Percentiles rank a stretch among this genome's conserved stretches.
Conservation (phyloP, 2,329 filamentous ascomycete species). For the Ceratocystis diversiconidia region DNA sequence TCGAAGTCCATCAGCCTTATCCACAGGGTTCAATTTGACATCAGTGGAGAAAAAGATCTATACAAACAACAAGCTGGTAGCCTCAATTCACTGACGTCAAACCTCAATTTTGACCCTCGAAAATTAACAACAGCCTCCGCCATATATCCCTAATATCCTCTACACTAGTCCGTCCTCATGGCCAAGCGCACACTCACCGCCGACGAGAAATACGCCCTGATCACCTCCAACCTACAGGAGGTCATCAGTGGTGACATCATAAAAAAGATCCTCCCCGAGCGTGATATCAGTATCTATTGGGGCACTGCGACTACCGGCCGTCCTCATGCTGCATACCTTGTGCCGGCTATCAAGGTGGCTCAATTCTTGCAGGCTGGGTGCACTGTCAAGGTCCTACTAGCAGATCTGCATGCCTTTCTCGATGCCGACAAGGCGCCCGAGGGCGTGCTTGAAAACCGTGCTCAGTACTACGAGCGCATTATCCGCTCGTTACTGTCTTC, state of each 20-base stretch:
- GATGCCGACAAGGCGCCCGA: slow-evolving; percentile 77
- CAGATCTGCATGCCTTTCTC: slow-evolving; percentile 63
- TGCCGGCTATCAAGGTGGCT: slow-evolving; percentile 77
- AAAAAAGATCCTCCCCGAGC: slow-evolving; percentile 54
- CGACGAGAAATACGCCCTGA: slow-evolving; percentile 57
- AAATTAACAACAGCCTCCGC: background rate
- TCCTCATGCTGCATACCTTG: slow-evolving; percentile 81
- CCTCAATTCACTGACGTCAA: background rate
- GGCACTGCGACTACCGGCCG: slow-evolving; percentile 75
- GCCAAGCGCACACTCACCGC: slow-evolving; percentile 26
- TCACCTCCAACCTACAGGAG: slow-evolving; percentile 69
- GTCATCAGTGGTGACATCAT: slow-evolving; percentile 74
- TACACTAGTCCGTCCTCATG: slow-evolving; percentile 16
- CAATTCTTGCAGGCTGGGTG: slow-evolving; percentile 76
- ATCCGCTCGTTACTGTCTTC: slow-evolving; percentile 64
- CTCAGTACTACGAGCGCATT: slow-evolving; percentile 66
- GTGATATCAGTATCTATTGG: slow-evolving; percentile 74
- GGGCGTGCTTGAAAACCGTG: slow-evolving; percentile 70
- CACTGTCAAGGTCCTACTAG: slow-evolving; percentile 64
- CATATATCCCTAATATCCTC: background rate
- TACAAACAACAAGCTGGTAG: background rate
- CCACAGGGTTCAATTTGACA: background rate
- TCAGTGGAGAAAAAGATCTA: background rate
- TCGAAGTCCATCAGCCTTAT: background rate
- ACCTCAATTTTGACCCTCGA: background rate